phyloP scores from a whole-genome alignment of 805 yeast genomes.

The Candida broadrunensis region DNA sequence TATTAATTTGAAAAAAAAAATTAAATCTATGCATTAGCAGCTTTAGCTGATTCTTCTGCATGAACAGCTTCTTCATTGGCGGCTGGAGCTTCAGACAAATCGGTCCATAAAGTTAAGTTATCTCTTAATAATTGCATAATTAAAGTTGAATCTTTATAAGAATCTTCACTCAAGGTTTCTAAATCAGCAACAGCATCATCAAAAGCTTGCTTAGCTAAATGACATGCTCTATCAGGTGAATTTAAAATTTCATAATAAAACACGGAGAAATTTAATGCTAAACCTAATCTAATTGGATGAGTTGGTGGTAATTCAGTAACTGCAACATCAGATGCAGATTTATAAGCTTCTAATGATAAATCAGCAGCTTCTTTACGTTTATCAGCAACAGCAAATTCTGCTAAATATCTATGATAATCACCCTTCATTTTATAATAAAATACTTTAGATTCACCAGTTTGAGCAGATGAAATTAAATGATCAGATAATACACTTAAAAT shows the following conservation, averaged over 20 bases:
- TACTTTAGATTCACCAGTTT: constrained; percentile 96
- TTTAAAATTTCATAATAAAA: constrained; percentile 97
- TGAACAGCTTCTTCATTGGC: constrained; percentile 31
- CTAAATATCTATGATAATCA: constrained; percentile 98
- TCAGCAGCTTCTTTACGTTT: constrained; percentile 92
- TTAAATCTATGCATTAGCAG: constrained; percentile 14
- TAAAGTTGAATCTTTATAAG: constrained; percentile 96
- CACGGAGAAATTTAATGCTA: constrained; percentile 96
- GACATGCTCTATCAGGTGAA: constrained; percentile 98
- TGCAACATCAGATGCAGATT: constrained; percentile 94
- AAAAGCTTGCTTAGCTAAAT: constrained; percentile 97
- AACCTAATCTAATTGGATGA: constrained; percentile 96
- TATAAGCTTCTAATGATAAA: constrained; percentile 89
- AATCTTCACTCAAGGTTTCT: constrained; percentile 95
- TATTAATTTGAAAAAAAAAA: not conserved
- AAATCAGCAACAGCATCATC: constrained; percentile 99
- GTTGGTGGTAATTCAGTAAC: constrained; percentile 97
- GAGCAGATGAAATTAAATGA: constrained; percentile 91
- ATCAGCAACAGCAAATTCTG: constrained; percentile 91
- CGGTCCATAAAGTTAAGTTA: constrained; percentile 98
- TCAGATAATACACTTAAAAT: constrained; percentile 82
- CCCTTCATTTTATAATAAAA: constrained; percentile 99
- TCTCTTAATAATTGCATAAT: constrained; percentile 99
- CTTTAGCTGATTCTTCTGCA: constrained; percentile 13
- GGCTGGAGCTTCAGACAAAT: constrained; percentile 75